A percentile compares a stretch with the other conserved stretches of the same genome.
Conservation (phyloP, 805 yeast genomes). For the Kuraishia hungarica region DNA sequence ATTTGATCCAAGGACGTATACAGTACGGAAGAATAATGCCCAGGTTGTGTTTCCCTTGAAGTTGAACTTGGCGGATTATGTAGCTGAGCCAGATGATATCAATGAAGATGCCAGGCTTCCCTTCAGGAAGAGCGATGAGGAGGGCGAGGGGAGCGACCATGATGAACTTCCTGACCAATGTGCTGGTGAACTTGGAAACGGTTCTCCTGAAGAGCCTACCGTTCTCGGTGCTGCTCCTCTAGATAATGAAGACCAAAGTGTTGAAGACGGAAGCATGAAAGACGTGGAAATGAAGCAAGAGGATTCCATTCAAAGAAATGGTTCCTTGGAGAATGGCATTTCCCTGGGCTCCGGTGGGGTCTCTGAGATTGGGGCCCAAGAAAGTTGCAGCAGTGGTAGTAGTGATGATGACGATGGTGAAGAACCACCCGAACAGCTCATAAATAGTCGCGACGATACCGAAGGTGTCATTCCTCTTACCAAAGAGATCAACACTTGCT, state of each 20-base stretch:
- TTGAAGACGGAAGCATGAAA: too few relatives aligned
- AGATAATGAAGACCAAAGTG: background rate
- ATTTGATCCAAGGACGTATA: slow-evolving; percentile 79
- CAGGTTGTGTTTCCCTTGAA: slow-evolving; percentile 67
- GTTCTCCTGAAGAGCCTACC: too few relatives aligned
- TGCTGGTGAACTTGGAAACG: too few relatives aligned
- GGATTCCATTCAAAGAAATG: too few relatives aligned
- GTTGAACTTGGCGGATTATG: slow-evolving; percentile 60
- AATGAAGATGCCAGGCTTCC: slow-evolving; percentile 75
- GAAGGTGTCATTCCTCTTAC: background rate
- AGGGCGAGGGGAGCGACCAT: slow-evolving; percentile 8
- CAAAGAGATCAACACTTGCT: background rate
- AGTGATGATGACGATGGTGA: background rate
- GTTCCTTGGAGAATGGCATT: too few relatives aligned
- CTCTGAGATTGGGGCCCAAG: background rate
- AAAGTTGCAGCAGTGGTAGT: background rate
- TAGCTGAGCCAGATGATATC: slow-evolving; percentile 59
- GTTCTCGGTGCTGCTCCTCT: too few relatives aligned
- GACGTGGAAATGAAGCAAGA: background rate
- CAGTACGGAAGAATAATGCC: slow-evolving; percentile 77
- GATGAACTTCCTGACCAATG: too few relatives aligned
- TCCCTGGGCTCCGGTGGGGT: background rate
- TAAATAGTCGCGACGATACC: too few relatives aligned
- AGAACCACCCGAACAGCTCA: background rate
- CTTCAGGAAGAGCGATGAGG: slow-evolving; percentile 54